These are phyloP conservation scores for Cutaneotrichosporon curvatum DNA, from an alignment of 1,284 basidiomycete genomes.

Conservation along the genomic window DNA sequence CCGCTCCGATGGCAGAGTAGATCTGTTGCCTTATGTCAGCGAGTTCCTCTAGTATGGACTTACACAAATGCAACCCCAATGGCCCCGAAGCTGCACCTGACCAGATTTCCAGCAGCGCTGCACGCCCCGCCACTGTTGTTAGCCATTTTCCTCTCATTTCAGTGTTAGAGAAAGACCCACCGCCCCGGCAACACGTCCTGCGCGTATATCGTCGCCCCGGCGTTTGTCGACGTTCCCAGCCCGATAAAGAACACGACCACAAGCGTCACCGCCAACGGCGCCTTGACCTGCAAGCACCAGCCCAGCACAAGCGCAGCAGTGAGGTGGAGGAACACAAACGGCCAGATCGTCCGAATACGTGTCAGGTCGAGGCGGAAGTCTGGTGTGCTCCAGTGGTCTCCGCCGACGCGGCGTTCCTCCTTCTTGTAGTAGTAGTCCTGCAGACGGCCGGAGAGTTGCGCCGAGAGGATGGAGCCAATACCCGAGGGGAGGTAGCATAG, in stretches of 20 bases:
- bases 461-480: slow-evolving; percentile 28
- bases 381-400: slow-evolving; percentile 32
- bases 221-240: slow-evolving; percentile 29
- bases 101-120: slow-evolving; percentile 43
- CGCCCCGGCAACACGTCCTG: slow-evolving; percentile 41
- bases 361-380: slow-evolving; percentile 37
- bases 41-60: too few relatives aligned
- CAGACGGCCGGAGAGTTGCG: slow-evolving; percentile 36
- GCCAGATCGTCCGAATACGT: slow-evolving; percentile 28
- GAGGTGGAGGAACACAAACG: slow-evolving; percentile 25
- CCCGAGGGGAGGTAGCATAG: slow-evolving; percentile 45
- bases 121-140: slow-evolving; percentile 42
- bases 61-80: slow-evolving; percentile 33
- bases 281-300: slow-evolving; percentile 34
- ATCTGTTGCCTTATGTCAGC: slow-evolving; percentile 28
- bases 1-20: slow-evolving; percentile 34
- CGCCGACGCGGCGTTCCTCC: slow-evolving; percentile 36
- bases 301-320: slow-evolving; percentile 25
- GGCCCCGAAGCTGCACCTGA: slow-evolving; percentile 43
- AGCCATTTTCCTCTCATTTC: too few relatives aligned
- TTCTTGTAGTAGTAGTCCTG: slow-evolving; percentile 37
- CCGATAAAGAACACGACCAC: slow-evolving; percentile 35
- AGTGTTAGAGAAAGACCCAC: too few relatives aligned
- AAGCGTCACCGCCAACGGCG: slow-evolving; percentile 32
- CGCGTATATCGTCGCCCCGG: slow-evolving; percentile 35